A percentile compares a stretch with the other conserved stretches of the same genome.
phyloP scores from a whole-genome alignment of 345 rosid species.

The Syzygium grande region DNA sequence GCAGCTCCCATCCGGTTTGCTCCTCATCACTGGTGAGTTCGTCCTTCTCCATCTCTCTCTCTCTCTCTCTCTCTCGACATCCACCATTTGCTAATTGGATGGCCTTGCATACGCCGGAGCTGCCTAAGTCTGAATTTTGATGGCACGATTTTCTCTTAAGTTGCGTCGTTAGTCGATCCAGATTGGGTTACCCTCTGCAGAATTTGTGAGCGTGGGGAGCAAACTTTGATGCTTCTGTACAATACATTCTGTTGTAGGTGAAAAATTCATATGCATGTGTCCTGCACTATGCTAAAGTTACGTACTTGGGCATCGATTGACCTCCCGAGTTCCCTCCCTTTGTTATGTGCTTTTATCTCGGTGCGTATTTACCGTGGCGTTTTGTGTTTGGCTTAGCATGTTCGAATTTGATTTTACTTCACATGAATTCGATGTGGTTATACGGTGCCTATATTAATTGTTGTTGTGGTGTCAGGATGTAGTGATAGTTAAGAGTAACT shows the following conservation, averaged over 20 bases:
- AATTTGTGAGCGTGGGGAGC: background rate
- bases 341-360: background rate
- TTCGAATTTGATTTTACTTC: background rate
- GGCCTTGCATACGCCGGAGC: background rate
- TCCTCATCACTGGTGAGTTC: conserved; percentile 61
- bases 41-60: background rate
- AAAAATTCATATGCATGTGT: background rate
- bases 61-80: background rate
- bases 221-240: background rate
- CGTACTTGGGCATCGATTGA: background rate
- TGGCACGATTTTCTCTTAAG: background rate
- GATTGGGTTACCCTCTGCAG: background rate
- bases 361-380: background rate
- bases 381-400: background rate
- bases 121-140: background rate
- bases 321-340: background rate
- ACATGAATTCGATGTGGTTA: background rate
- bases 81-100: background rate
- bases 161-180: background rate
- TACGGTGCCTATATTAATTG: background rate
- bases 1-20: conserved; percentile 85
- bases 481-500: background rate
- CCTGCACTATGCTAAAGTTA: background rate
- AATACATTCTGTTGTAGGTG: background rate
- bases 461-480: background rate